Conservation (phyloP, 768 basidiomycete species). For the Psilocybe tampanensis region DNA sequence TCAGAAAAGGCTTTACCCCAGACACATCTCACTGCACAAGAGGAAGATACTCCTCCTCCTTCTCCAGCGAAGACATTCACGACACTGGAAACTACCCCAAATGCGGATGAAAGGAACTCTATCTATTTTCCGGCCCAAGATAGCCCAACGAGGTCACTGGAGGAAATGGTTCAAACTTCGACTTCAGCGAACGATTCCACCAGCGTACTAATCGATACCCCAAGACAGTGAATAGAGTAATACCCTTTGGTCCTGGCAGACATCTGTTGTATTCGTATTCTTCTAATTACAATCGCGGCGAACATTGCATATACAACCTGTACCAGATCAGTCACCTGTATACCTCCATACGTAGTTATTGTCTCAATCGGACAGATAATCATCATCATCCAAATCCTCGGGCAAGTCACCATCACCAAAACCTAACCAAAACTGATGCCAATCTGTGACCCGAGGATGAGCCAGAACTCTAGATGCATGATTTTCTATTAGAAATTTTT, state of each 20-base stretch:
- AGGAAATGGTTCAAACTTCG: background rate
- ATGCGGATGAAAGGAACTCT: slow-evolving; percentile 18
- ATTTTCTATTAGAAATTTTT: no score
- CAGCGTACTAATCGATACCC: slow-evolving; percentile 14
- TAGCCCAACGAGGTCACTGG: slow-evolving; percentile 11
- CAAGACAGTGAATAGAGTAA: slow-evolving; percentile 11
- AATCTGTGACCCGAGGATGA: slow-evolving; percentile 57
- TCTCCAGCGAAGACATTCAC: slow-evolving; percentile 18
- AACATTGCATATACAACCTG: background rate
- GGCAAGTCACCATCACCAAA: slow-evolving; percentile 15
- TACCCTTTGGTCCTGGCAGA: slow-evolving; percentile 10
- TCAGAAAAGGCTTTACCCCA: slow-evolving; percentile 26
- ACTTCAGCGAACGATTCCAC: background rate
- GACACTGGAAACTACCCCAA: slow-evolving; percentile 4
- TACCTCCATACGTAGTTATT: background rate
- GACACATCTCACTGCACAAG: slow-evolving; percentile 23
- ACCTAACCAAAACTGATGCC: slow-evolving; percentile 45
- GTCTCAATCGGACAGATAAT: slow-evolving; percentile 11
- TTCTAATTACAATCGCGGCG: slow-evolving; percentile 5
- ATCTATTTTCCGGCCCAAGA: slow-evolving; percentile 20
- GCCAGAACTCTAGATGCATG: slow-evolving; percentile 54
- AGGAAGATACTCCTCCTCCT: slow-evolving; percentile 28
- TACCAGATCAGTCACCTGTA: background rate
- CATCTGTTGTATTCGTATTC: slow-evolving; percentile 16
- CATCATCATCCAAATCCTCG: slow-evolving; percentile 22